Evolutionary conservation across 768 basidiomycete genomes (phyloP), one percentile per base, ranked within the genome.

Genomic region (Trametopsis cervina): DNA sequence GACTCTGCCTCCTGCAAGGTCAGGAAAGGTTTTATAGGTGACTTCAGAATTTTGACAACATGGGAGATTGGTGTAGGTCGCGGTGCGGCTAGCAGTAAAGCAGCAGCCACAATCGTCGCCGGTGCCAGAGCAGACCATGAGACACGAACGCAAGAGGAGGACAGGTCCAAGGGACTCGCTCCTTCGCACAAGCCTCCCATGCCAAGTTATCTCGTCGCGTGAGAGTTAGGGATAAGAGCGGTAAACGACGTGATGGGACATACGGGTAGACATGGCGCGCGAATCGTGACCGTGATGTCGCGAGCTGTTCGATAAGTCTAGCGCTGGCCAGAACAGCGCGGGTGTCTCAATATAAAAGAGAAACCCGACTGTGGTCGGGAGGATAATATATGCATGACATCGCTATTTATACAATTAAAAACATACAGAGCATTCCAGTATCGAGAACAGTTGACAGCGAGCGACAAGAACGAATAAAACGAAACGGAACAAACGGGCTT

Each of bases 51-150:
- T 10, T 27, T 27, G 38, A 57, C 1, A 27, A 54, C 9, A 4
- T 26, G 36, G 10, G 44, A 46, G n/a, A 57, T 18, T 7, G 54
- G 50, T 10, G 20, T 10, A 11, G 60, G 60, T 4, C 52, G 44
- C 2, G 60, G 60, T 18, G 51, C 43, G 3, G 45, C 11, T 7
- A 49, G 40, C 5, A 60, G 22, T 11, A 52, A 49, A 12, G 57
- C 42, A 49, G 59, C 27, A 33, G 51, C 42, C 43, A 63, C 53
- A 50, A 63, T 46, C 4, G 51, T 57, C 37, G 54, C 46, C 2
- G 64, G 64, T 12, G 60, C 24, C 42, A 63, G 33, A 11, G 61
- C 57, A n/a, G 54, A 46, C 62, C 62, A 65, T 40, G 59, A 55
- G 1, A 54, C 47, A 26, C 64, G 60, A 7, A 58, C 56, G 42